A percentile compares a stretch with the other conserved stretches of the same genome.
Conservation (phyloP, 225 moss, liverwort and hornwort species). For the Bryoerythrophyllum caledonicum region DNA sequence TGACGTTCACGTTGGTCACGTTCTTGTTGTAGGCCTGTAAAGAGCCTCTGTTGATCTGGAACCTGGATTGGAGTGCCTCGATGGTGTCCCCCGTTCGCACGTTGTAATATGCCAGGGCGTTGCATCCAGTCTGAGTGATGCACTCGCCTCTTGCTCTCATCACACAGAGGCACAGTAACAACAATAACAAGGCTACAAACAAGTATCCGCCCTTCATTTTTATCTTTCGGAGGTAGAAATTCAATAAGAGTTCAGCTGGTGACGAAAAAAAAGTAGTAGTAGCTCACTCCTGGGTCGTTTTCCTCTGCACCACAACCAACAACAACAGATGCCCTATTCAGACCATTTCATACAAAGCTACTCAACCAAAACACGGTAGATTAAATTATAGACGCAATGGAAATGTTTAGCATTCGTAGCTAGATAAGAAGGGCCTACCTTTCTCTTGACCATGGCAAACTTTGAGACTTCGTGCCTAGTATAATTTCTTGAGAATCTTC, state of each 20-base stretch:
- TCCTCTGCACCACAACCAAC: slow-evolving; percentile 34
- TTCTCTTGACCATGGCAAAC: neutral
- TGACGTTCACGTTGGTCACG: slow-evolving; percentile 27
- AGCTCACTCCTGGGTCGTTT: slow-evolving; percentile 48
- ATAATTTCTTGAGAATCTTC: neutral
- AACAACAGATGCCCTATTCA: neutral
- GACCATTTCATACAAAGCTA: neutral
- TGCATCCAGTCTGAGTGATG: slow-evolving; percentile 43
- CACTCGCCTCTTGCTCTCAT: slow-evolving; percentile 38
- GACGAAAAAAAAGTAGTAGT: slow-evolving; percentile 42
- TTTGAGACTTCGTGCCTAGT: neutral
- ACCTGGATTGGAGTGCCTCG: slow-evolving; percentile 6
- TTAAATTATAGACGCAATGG: neutral
- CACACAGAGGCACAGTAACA: slow-evolving; percentile 22
- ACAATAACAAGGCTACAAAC: slow-evolving; percentile 2
- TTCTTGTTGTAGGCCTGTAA: slow-evolving; percentile 34
- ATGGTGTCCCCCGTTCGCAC: slow-evolving; percentile 25
- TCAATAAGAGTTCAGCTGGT: slow-evolving; percentile 51
- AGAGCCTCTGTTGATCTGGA: slow-evolving; percentile 2
- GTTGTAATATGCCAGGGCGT: slow-evolving; percentile 43
- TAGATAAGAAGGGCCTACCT: neutral
- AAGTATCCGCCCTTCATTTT: slow-evolving; percentile 31
- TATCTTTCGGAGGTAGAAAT: neutral
- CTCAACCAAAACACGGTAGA: neutral
- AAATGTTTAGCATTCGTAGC: neutral